Conservation (phyloP, 2,329 filamentous ascomycete genomes). For the Colletotrichum karsti region DNA sequence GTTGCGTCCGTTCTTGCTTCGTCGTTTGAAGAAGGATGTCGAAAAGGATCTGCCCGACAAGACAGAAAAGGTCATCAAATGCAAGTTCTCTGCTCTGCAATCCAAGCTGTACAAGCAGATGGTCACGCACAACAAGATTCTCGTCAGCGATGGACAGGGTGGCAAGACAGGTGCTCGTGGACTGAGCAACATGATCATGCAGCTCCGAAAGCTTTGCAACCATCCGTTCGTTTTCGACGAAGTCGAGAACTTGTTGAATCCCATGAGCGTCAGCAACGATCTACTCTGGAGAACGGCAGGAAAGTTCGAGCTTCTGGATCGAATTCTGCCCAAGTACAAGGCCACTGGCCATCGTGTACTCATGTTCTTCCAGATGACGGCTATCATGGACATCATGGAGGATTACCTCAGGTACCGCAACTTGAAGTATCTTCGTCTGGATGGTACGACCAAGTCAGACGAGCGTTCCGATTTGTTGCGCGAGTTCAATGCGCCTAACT, state of each 20-base stretch:
- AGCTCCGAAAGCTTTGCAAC: conserved; percentile 97
- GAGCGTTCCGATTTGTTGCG: conserved; percentile 91
- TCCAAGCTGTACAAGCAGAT: conserved; percentile 97
- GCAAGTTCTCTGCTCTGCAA: conserved; percentile 95
- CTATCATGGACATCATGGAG: conserved; percentile 99
- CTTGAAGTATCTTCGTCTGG: conserved; percentile 87
- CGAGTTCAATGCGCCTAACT: conserved; percentile 88
- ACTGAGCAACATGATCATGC: conserved; percentile 99
- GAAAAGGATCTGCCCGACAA: conserved; percentile 99
- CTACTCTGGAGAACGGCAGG: conserved; percentile 93
- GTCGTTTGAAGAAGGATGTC: conserved; percentile 99
- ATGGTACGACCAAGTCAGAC: conserved; percentile 97
- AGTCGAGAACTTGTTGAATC: conserved; percentile 98
- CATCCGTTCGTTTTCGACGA: conserved; percentile 99
- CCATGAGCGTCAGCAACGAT: conserved; percentile 87
- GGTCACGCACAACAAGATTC: conserved; percentile 92
- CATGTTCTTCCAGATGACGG: conserved; percentile 99
- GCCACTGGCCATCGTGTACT: conserved; percentile 91
- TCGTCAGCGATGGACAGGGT: conserved; percentile 93
- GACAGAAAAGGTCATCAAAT: conserved; percentile 99
- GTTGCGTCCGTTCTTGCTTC: conserved; percentile 92
- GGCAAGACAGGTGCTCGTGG: conserved; percentile 94
- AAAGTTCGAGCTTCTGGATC: conserved; percentile 95
- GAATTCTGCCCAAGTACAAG: conserved; percentile 92
- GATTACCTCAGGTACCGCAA: conserved; percentile 90